Evolutionary conservation across 495 filamentous ascomycete genomes (phyloP).

Genomic region (Neurospora terricola): DNA sequence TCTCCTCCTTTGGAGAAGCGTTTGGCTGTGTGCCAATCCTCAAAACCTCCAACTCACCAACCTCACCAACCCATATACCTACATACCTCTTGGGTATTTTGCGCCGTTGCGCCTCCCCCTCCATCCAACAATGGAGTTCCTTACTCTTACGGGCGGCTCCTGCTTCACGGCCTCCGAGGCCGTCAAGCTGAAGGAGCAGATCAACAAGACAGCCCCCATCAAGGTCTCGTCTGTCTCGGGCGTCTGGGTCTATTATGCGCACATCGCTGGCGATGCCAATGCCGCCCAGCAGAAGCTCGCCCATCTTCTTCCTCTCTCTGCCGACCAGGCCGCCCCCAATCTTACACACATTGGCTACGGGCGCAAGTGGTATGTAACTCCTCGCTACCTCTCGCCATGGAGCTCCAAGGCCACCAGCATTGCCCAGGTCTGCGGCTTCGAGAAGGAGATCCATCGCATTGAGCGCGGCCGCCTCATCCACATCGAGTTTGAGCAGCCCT

Average conservation of each 20-base stretch:
- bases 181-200: conserved; percentile 37
- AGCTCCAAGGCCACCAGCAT: conserved; percentile 93
- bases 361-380: conserved; percentile 54
- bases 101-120: neutral
- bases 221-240: conserved; percentile 34
- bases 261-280: conserved; percentile 26
- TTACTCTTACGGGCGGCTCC: conserved; percentile 36
- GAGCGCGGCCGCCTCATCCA: conserved; percentile 73
- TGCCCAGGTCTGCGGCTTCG: conserved; percentile 79
- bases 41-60: neutral
- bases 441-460: conserved; percentile 63
- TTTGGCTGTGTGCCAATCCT: conserved; percentile 4
- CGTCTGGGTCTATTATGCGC: conserved; percentile 43
- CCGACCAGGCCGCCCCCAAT: conserved; percentile 3
- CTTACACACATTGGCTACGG: conserved; percentile 22
- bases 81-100: neutral
- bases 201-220: conserved; percentile 32
- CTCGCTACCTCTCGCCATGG: conserved; percentile 92
- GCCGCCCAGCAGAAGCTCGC: conserved; percentile 25
- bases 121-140: conserved; percentile 15
- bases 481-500: conserved; percentile 46
- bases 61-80: neutral
- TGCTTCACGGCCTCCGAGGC: conserved; percentile 42
- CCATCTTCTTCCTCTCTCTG: conserved; percentile 31
- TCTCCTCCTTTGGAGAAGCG: neutral